Base-by-base conservation (phyloP, 345 rosid genomes). In the Acer campestre region DNA sequence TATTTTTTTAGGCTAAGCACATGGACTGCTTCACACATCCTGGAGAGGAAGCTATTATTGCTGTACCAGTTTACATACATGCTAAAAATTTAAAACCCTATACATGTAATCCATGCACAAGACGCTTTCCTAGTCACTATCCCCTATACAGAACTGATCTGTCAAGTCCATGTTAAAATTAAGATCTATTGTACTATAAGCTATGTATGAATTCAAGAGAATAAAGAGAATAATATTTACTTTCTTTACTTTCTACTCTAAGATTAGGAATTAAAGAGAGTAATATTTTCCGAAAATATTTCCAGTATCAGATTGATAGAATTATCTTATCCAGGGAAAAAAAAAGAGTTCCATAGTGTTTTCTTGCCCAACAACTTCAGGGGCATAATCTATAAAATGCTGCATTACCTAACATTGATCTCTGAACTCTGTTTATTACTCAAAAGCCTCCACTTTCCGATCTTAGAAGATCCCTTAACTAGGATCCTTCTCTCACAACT, bases 401-500 rank as follows among this genome's bases (percentile, higher is more conserved):
- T 23, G 27, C 42, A 63, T 71, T 84, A 89, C 95, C 83, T 79
- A 49, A 82, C 68, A 71, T 2, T 31, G 44, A 51, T 77, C 12
- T 63, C 66, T 61, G 27, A 68, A 59, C 58, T 44, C 68, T 31
- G 68, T 73, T 75, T 48, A 82, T 71, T 67, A 51, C 49, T 20
- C 40, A 81, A 75, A 77, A 89, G 80, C 78, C 74, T 73, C 95
- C 92, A 89, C 68, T 65, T 80, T 67, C 80, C 90, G 75, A 84
- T 81, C 74, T 81, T 59, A 17, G 79, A 69, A 68, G 86, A 84
- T 75, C 88, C 89, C 68, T 67, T 74, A 69, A 92, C 91, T 44
- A 38, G 10, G 44, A 93, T 78, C 17, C 42, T 81, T 78, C 80
- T 81, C 51, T 75, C 82, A 83, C 80, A 89, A 65, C 31, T 74